Percentiles rank a stretch among this genome's conserved stretches.
These are phyloP conservation scores for Phytophthora melonis DNA, from an alignment of 352 stramenopile genomes.

Conservation along the genomic window DNA sequence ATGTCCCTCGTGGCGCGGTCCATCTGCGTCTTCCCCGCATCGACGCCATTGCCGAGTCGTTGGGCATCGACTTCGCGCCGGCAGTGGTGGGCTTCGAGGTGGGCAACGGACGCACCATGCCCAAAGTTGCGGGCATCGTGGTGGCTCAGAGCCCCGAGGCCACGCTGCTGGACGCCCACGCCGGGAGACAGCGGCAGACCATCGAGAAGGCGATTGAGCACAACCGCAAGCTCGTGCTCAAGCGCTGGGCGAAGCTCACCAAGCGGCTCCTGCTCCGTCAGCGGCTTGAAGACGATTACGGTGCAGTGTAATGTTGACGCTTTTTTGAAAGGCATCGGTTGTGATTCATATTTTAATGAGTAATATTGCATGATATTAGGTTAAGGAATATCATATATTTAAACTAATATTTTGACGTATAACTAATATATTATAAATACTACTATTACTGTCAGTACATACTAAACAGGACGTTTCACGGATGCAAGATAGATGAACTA, in stretches of 20 bases:
- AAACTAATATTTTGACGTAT: too few species aligned
- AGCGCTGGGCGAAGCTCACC: conserved; percentile 74
- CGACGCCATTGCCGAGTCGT: conserved; percentile 63
- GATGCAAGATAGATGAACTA: too few species aligned
- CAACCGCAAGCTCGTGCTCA: conserved; percentile 63
- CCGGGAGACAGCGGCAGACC: conserved; percentile 61
- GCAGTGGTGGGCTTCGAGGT: conserved; percentile 86
- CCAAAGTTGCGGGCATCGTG: conserved; percentile 81
- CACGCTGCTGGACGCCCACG: conserved; percentile 76
- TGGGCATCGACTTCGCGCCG: conserved; percentile 85
- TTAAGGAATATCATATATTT: too few species aligned
- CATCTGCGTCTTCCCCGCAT: conserved; percentile 77
- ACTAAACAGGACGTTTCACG: too few species aligned
- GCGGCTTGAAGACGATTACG: conserved; percentile 84
- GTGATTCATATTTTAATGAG: background rate
- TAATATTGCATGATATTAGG: too few species aligned
- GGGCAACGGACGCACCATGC: conserved; percentile 66
- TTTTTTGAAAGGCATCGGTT: background rate
- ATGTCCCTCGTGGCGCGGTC: conserved; percentile 64
- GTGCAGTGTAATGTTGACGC: conserved; percentile 42
- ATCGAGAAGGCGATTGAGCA: conserved; percentile 82
- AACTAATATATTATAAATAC: too few species aligned
- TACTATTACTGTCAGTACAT: too few species aligned
- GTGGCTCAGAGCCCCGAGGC: conserved; percentile 53
- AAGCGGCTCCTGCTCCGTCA: conserved; percentile 74